Evolutionary conservation across 805 yeast species (phyloP).

Genomic region (Myxozyma nipponensis): DNA sequence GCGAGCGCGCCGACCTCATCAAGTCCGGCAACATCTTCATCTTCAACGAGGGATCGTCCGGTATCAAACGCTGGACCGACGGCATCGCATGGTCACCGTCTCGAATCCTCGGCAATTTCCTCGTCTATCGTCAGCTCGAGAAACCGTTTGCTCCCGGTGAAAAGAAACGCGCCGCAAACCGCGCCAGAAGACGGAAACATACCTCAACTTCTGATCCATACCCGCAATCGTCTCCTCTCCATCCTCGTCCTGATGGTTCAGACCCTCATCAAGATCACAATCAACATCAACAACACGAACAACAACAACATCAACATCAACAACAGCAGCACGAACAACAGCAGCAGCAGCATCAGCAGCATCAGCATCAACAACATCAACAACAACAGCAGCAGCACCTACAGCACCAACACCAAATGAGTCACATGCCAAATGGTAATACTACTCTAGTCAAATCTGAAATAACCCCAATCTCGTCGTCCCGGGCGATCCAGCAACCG

Average conservation of each 20-base stretch:
- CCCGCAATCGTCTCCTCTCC: slow-evolving; percentile 4
- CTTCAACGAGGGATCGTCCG: slow-evolving; percentile 74
- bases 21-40: slow-evolving; percentile 78
- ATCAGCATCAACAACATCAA: not conserved
- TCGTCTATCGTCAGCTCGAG: slow-evolving; percentile 72
- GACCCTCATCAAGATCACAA: not conserved
- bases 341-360: not conserved
- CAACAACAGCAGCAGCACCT: not conserved
- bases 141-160: slow-evolving; percentile 46
- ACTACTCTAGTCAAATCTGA: not conserved
- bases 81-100: slow-evolving; percentile 95
- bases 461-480: not conserved
- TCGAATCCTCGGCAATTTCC: slow-evolving; percentile 76
- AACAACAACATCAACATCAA: not conserved
- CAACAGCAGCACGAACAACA: not conserved
- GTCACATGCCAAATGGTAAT: not conserved
- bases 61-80: slow-evolving; percentile 93
- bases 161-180: slow-evolving; percentile 42
- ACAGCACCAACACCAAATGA: not conserved
- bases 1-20: slow-evolving; percentile 64
- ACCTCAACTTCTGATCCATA: slow-evolving; percentile 24
- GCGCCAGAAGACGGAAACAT: slow-evolving; percentile 30
- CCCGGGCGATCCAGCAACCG: slow-evolving; percentile 7
- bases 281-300: not conserved
- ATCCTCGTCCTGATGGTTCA: not conserved